Evolutionary conservation across 2,329 filamentous ascomycete genomes (phyloP).

Genomic region (Pyricularia grisea): DNA sequence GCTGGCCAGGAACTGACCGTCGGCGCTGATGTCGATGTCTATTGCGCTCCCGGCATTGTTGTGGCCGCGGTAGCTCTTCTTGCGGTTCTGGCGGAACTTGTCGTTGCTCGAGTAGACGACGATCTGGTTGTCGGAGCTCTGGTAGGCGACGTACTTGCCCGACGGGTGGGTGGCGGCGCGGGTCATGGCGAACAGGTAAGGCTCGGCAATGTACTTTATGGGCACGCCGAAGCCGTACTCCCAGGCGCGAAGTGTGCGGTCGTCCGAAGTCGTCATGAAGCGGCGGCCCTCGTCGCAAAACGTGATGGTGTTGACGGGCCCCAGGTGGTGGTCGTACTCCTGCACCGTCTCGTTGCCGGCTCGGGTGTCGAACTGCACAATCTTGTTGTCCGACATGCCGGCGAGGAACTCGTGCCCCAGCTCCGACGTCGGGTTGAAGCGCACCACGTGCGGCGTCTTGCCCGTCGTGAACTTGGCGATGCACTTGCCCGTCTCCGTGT

Average conservation of each 20-base stretch:
- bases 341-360: constrained; percentile 63
- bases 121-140: constrained; percentile 91
- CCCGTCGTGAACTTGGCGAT: constrained; percentile 83
- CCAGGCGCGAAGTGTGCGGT: constrained; percentile 93
- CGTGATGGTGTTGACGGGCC: constrained; percentile 94
- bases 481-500: constrained; percentile 89
- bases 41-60: constrained; percentile 93
- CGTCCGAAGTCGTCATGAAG: constrained; percentile 96
- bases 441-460: constrained; percentile 89
- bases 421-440: constrained; percentile 76
- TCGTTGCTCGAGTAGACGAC: constrained; percentile 91
- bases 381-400: constrained; percentile 98
- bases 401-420: constrained; percentile 84
- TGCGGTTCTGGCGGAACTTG: constrained; percentile 93
- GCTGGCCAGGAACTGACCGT: constrained; percentile 81
- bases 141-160: constrained; percentile 90
- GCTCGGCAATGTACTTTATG: constrained; percentile 96
- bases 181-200: constrained; percentile 95
- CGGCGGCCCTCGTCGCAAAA: constrained; percentile 82
- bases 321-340: constrained; percentile 96
- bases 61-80: constrained; percentile 93
- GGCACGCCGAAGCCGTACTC: constrained; percentile 97
- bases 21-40: constrained; percentile 78
- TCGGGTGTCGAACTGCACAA: constrained; percentile 89
- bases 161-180: constrained; percentile 76